Base-by-base conservation (phyloP, 1,284 basidiomycete species). In the Pseudozyma pruni region DNA sequence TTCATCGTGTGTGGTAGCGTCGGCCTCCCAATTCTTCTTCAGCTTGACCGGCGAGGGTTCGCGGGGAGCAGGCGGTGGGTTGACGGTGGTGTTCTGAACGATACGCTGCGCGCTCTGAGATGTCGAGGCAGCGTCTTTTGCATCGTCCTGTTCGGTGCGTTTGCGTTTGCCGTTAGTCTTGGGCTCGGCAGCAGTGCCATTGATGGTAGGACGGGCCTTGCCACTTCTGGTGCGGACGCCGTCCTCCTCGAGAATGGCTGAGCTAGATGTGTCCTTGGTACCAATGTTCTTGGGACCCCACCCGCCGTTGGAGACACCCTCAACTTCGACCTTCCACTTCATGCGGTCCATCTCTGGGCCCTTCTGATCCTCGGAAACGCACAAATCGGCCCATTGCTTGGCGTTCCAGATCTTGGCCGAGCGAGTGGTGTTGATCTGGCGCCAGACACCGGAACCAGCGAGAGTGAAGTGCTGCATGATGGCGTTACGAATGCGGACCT, bases 341-440 rank as follows among this genome's bases (percentile, higher is more conserved):
- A 81, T 74, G 29, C 76, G 69, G 10, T 64, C 50, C 67, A 82
- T 74, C 40, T 79, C 62, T 19, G 80, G 80, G n/a, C 78, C 79
- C 37, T 76, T 72, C 39, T 75, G 75, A 20, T 39, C 63, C 13
- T 59, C 39, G n/a, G 58, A 43, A 31, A 57, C 29, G 51, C 79
- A 80, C 19, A 64, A 20, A 9, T 82, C 79, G 8, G 74, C 63
- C 80, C 80, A 82, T 48, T 80, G 78, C 69, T 80, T 80, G 17
- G 70, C 74, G 35, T 82, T 80, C 71, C 72, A 78, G 8, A 75
- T 55, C 62, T 78, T 79, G 35, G 62, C 60, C 0, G 76, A 74
- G 25, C 74, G 76, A 27, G 75, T 75, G 54, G 80, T 63, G 47
- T 82, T 82, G 39, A 77, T 76, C 54, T 80, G 78, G n/a, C 73